A percentile compares a stretch with the other conserved stretches of the same genome.
phyloP scores from a whole-genome alignment of 2,329 filamentous ascomycete species.

The Fusarium oligoseptatum region DNA sequence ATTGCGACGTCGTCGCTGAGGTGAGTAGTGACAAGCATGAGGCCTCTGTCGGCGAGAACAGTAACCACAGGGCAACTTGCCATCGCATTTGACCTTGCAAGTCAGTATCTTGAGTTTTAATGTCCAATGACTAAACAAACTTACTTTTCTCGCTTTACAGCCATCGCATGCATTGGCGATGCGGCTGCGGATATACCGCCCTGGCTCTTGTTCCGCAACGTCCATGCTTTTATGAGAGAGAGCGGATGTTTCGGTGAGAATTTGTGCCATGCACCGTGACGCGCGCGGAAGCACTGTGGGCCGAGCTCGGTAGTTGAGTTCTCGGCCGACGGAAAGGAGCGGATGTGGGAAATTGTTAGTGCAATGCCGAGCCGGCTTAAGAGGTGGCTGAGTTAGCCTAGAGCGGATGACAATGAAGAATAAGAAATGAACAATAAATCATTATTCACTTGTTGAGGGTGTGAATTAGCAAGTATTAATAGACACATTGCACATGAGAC shows the following conservation, averaged over 20 bases:
- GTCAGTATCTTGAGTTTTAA: not conserved
- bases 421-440: not conserved
- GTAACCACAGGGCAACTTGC: constrained; percentile 65
- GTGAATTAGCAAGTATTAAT: not conserved
- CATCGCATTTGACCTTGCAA: constrained; percentile 68
- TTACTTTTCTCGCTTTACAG: constrained; percentile 58
- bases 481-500: not conserved
- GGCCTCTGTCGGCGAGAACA: constrained; percentile 60
- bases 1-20: constrained; percentile 56
- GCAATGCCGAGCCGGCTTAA: constrained; percentile 31
- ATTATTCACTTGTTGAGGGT: not conserved
- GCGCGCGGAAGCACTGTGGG: constrained; percentile 35
- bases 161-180: constrained; percentile 67
- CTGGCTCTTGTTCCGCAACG: constrained; percentile 36
- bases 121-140: not conserved
- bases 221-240: constrained; percentile 25
- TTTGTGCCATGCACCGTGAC: constrained; percentile 7
- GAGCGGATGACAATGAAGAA: not conserved
- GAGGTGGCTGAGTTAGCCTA: not conserved
- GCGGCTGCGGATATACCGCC: constrained; percentile 56
- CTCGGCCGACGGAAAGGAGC: constrained; percentile 24
- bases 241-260: constrained; percentile 27
- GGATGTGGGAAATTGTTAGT: constrained; percentile 40
- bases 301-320: not conserved
- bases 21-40: constrained; percentile 62